These are phyloP conservation scores for Urtica urens DNA, from an alignment of 306 rosid species.

Conservation along the genomic window DNA sequence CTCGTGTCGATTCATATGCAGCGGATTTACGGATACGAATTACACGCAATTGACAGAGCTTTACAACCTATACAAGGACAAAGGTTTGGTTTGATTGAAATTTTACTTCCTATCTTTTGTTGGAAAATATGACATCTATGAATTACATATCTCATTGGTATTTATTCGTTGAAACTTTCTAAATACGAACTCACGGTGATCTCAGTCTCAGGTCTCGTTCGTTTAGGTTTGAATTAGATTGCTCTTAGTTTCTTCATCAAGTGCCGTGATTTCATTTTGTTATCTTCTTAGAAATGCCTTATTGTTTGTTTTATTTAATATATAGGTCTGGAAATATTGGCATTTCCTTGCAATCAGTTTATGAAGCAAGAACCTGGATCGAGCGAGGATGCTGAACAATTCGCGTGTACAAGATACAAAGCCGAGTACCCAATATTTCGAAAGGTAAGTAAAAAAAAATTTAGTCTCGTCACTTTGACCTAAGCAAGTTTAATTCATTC, in stretches of 20 bases:
- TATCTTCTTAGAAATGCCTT: constrained; percentile 6
- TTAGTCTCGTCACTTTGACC: too few species aligned
- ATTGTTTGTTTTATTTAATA: constrained; percentile 1
- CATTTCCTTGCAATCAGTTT: constrained; percentile 96
- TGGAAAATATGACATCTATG: too few species aligned
- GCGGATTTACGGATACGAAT: constrained; percentile 64
- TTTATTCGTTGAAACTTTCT: too few species aligned
- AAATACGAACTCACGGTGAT: too few species aligned
- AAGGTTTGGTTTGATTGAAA: constrained; percentile 26
- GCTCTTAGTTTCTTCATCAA: too few species aligned
- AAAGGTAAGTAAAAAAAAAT: constrained; percentile 53
- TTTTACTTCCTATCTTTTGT: neutral
- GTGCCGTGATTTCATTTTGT: neutral
- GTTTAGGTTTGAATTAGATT: neutral
- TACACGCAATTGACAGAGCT: constrained; percentile 78
- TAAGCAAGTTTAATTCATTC: too few species aligned
- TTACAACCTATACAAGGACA: constrained; percentile 47
- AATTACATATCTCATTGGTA: too few species aligned
- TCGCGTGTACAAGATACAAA: constrained; percentile 71
- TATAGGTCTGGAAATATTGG: constrained; percentile 81
- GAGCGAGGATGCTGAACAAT: constrained; percentile 52
- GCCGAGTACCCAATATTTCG: constrained; percentile 84
- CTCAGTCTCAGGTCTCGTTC: too few species aligned
- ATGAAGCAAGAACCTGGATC: constrained; percentile 78
- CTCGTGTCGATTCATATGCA: constrained; percentile 17